phyloP scores from a whole-genome alignment of 495 filamentous ascomycete genomes.

The Tetracladium marchalianum region DNA sequence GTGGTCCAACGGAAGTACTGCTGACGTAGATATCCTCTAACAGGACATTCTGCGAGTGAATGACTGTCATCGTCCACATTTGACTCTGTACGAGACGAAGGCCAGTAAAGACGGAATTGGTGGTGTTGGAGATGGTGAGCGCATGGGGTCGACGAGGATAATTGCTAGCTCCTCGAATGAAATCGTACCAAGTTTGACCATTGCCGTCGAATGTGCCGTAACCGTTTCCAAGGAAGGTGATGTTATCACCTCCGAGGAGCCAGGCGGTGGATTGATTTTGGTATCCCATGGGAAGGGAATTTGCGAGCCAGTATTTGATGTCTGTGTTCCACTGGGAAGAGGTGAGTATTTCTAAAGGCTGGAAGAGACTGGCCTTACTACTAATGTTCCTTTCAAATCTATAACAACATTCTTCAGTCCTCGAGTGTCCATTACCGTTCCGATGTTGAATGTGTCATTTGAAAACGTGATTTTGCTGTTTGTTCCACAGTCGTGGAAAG shows the following conservation, averaged over 20 bases:
- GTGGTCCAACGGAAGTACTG: constrained; percentile 12
- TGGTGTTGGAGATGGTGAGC: constrained; percentile 29
- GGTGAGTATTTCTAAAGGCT: constrained; percentile 8
- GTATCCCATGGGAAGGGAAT: constrained; percentile 32
- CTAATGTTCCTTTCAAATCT: constrained; percentile 23
- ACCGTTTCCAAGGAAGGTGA: constrained; percentile 28
- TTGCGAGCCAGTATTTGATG: constrained; percentile 33
- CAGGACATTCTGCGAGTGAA: constrained; percentile 23
- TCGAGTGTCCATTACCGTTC: constrained; percentile 35
- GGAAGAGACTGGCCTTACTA: constrained; percentile 3
- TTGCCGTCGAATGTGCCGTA: constrained; percentile 36
- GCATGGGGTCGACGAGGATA: constrained; percentile 34
- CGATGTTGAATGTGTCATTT: constrained; percentile 28
- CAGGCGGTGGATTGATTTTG: constrained; percentile 40
- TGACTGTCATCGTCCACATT: constrained; percentile 29
- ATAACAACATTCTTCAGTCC: constrained; percentile 31
- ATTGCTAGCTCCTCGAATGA: constrained; percentile 26
- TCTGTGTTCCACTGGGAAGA: constrained; percentile 27
- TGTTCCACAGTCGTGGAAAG: constrained; percentile 30
- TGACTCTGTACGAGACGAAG: constrained; percentile 32
- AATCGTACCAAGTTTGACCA: constrained; percentile 37
- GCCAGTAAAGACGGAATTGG: constrained; percentile 23
- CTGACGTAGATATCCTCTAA: constrained; percentile 36
- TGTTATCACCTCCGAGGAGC: constrained; percentile 34
- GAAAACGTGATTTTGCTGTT: constrained; percentile 30